These are phyloP conservation scores for Auxenochlorella pyrenoidosa DNA, from an alignment of 139 green algal genomes.

Conservation along the genomic window DNA sequence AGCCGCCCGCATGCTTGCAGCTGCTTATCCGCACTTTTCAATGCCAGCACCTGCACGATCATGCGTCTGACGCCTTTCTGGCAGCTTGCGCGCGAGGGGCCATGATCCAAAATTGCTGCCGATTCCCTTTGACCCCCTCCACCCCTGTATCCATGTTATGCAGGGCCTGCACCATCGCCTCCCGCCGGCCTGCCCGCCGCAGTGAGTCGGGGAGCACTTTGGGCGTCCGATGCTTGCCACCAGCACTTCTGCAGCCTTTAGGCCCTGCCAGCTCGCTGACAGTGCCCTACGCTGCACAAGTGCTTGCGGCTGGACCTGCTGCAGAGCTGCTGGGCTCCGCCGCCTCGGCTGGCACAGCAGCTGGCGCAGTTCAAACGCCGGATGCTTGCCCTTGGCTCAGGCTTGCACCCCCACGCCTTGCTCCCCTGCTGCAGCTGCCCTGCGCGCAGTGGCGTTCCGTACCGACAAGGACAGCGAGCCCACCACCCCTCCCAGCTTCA, in stretches of 20 bases:
- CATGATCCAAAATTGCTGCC: background rate
- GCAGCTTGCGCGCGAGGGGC: background rate
- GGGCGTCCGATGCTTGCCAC: too few species aligned
- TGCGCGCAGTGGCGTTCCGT: background rate
- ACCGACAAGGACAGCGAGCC: conserved; percentile 11
- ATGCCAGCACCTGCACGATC: background rate
- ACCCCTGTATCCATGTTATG: background rate
- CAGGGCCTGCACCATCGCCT: background rate
- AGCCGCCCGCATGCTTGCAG: background rate
- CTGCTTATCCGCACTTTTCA: too few species aligned
- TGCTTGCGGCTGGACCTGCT: background rate
- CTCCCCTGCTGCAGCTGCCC: background rate
- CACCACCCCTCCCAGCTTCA: background rate
- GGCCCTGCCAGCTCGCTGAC: too few species aligned
- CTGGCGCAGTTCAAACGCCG: background rate
- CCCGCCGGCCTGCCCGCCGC: background rate
- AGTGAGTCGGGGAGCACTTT: conserved; percentile 3
- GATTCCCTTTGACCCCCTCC: background rate
- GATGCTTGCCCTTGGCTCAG: background rate
- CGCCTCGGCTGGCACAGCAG: background rate
- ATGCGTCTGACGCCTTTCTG: background rate
- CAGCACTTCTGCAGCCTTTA: background rate
- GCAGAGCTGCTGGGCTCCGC: too few species aligned
- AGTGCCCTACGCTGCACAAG: background rate
- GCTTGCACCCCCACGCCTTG: background rate